These are phyloP conservation scores for Mentha longifolia DNA, from an alignment of 257 asterid species.

Conservation along the genomic window DNA sequence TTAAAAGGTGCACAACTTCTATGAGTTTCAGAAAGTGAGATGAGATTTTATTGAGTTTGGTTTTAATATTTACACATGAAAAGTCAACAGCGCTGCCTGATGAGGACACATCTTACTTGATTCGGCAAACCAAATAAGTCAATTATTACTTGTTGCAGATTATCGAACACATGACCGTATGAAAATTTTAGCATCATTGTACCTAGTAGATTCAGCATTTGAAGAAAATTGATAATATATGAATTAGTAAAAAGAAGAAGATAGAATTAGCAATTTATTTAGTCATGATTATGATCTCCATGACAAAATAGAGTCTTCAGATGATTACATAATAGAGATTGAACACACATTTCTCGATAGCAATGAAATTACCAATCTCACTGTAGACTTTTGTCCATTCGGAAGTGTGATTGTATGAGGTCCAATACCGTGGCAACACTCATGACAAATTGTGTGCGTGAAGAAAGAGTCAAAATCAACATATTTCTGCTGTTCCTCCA, in stretches of 20 bases:
- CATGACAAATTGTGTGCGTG: conserved; percentile 94
- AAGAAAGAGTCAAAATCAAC: conserved; percentile 93
- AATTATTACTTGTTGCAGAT: not conserved
- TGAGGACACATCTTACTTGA: not conserved
- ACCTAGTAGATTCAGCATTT: not conserved
- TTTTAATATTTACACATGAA: not conserved
- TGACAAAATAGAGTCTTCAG: no score
- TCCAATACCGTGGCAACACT: conserved; percentile 98
- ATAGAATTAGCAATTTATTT: not conserved
- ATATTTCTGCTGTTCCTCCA: conserved; percentile 61
- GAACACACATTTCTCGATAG: no score
- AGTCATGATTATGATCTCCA: no score
- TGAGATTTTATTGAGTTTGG: not conserved
- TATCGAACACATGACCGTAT: not conserved
- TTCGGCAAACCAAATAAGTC: not conserved
- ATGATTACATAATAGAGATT: no score
- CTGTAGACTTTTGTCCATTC: conserved; percentile 78
- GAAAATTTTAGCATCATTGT: conserved; percentile 4
- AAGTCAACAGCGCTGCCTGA: no score
- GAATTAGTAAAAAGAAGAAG: conserved; percentile 15
- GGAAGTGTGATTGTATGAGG: conserved; percentile 94
- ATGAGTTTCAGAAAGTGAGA: not conserved
- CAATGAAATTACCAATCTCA: conserved; percentile 82
- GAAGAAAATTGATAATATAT: not conserved
- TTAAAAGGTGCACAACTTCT: not conserved